phyloP scores from a whole-genome alignment of 805 yeast species.

The Candida alai region DNA sequence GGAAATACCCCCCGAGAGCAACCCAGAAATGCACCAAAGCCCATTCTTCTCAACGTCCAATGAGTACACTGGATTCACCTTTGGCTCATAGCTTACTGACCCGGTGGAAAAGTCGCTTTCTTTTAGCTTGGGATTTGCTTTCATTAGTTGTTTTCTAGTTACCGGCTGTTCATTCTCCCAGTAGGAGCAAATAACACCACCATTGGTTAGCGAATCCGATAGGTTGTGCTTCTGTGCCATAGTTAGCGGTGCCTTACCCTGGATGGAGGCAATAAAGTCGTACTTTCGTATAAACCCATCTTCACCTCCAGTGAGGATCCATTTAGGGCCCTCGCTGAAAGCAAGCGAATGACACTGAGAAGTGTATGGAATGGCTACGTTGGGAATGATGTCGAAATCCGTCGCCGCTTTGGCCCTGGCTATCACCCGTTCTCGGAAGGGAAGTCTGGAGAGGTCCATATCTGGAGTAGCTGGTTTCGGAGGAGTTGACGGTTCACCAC shows the following conservation, averaged over 20 bases:
- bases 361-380: constrained; percentile 83
- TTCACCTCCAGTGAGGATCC: constrained; percentile 91
- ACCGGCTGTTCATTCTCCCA: constrained; percentile 97
- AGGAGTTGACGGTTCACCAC: constrained; percentile 5
- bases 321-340: constrained; percentile 73
- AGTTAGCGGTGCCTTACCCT: constrained; percentile 82
- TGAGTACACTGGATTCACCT: constrained; percentile 80
- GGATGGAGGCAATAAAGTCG: constrained; percentile 80
- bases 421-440: constrained; percentile 26
- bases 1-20: constrained; percentile 80
- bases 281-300: constrained; percentile 92
- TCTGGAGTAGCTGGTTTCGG: background rate
- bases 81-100: constrained; percentile 49
- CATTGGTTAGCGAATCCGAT: constrained; percentile 71
- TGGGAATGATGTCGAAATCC: constrained; percentile 70
- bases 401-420: constrained; percentile 49
- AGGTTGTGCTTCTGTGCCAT: constrained; percentile 87
- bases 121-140: constrained; percentile 33
- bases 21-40: constrained; percentile 79
- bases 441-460: constrained; percentile 4
- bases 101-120: constrained; percentile 34
- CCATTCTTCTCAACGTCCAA: constrained; percentile 81
- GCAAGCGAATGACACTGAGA: constrained; percentile 75
- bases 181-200: constrained; percentile 77
- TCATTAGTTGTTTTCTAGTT: constrained; percentile 34